These are phyloP conservation scores for Ustilago curta DNA, from an alignment of 1,284 basidiomycete genomes.

Conservation along the genomic window DNA sequence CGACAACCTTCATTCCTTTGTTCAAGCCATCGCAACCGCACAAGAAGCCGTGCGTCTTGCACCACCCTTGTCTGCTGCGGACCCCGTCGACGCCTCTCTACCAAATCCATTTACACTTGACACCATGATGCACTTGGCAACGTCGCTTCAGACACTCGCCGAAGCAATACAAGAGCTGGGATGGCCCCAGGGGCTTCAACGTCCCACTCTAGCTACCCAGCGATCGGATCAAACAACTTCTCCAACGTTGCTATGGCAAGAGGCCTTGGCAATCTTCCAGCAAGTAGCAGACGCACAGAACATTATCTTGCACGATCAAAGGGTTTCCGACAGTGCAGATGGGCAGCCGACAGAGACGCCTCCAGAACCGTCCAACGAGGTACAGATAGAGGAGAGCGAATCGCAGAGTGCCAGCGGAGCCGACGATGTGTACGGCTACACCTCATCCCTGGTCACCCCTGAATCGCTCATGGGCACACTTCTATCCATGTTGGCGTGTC, in stretches of 20 bases:
- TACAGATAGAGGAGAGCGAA: constrained; percentile 4
- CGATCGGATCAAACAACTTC: neutral
- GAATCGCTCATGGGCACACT: constrained; percentile 49
- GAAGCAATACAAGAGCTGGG: constrained; percentile 51
- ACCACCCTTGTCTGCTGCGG: constrained; percentile 12
- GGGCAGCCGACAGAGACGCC: neutral
- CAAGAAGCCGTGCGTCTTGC: constrained; percentile 35
- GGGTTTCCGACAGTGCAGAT: neutral
- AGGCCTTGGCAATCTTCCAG: constrained; percentile 26
- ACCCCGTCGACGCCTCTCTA: constrained; percentile 8
- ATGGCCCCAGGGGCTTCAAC: constrained; percentile 29
- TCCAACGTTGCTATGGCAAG: constrained; percentile 28
- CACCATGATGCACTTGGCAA: constrained; percentile 40
- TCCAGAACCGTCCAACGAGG: neutral
- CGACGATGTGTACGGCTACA: constrained; percentile 43
- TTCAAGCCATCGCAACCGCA: constrained; percentile 28
- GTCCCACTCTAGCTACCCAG: neutral
- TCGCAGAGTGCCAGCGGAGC: neutral
- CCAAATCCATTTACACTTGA: constrained; percentile 54
- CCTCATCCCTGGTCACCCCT: constrained; percentile 52
- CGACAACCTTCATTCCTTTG: constrained; percentile 23
- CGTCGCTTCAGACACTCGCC: constrained; percentile 40
- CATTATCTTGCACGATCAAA: constrained; percentile 35
- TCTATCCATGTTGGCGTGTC: constrained; percentile 30
- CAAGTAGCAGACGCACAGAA: constrained; percentile 33